These are phyloP conservation scores for Juglanconis sp. DNA, from an alignment of 2,329 filamentous ascomycete genomes.

Conservation along the genomic window DNA sequence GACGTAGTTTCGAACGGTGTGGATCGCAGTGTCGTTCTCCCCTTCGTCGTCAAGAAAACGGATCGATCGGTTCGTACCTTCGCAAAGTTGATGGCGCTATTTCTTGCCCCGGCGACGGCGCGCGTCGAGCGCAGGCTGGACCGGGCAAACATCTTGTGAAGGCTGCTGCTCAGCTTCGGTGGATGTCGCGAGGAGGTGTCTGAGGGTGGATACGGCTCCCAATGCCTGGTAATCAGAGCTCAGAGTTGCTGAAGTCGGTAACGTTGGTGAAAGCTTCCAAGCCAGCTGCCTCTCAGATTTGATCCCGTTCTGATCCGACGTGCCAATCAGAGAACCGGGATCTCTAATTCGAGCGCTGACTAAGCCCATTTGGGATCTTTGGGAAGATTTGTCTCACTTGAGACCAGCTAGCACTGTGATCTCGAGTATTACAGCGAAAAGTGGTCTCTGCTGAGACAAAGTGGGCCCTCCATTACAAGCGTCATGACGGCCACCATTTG, in stretches of 20 bases:
- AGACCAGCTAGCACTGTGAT: too few relatives aligned
- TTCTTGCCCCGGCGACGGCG: slow-evolving; percentile 74
- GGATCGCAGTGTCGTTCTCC: not conserved
- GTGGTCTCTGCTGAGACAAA: not conserved
- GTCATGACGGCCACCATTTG: too few relatives aligned
- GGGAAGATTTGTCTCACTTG: too few relatives aligned
- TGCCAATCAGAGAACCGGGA: slow-evolving; percentile 16
- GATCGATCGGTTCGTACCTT: slow-evolving; percentile 54
- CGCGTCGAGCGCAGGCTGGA: slow-evolving; percentile 86
- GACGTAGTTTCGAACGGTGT: not conserved
- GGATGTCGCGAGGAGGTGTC: slow-evolving; percentile 29
- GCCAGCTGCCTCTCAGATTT: slow-evolving; percentile 13
- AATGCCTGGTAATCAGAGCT: slow-evolving; percentile 30
- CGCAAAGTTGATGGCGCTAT: slow-evolving; percentile 66
- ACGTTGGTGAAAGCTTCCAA: slow-evolving; percentile 15
- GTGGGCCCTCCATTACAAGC: not conserved
- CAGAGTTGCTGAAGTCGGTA: slow-evolving; percentile 19
- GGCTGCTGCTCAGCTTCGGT: slow-evolving; percentile 39
- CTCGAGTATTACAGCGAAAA: not conserved
- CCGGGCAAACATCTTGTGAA: slow-evolving; percentile 84
- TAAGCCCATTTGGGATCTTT: not conserved
- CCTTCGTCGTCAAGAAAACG: not conserved
- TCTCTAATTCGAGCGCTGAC: slow-evolving; percentile 7
- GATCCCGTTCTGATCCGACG: slow-evolving; percentile 16
- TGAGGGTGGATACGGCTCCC: slow-evolving; percentile 36